Conservation (phyloP, 2,329 filamentous ascomycete genomes). For the Dactylellina leptospora region DNA sequence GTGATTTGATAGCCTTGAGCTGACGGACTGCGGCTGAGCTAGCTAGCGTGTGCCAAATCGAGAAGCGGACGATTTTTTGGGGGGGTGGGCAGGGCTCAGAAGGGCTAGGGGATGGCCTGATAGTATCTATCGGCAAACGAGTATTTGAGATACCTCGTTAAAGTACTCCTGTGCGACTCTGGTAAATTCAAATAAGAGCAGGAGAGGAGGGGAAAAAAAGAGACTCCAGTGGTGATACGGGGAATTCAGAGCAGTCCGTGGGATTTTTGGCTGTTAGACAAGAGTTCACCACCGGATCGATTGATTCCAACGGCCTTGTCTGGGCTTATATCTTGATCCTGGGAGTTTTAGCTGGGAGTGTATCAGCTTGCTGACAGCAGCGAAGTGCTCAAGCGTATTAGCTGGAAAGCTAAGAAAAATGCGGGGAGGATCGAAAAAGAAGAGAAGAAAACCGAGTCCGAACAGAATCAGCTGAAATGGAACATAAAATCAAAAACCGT, state of each 20-base stretch:
- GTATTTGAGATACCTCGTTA: constrained; percentile 41
- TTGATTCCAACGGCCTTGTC: background rate
- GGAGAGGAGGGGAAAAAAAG: background rate
- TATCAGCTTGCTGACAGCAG: constrained; percentile 44
- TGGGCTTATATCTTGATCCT: constrained; percentile 30
- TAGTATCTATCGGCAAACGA: constrained; percentile 19
- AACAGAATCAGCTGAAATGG: background rate
- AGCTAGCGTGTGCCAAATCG: constrained; percentile 48
- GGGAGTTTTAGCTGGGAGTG: constrained; percentile 7
- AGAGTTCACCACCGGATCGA: background rate
- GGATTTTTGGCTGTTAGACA: background rate
- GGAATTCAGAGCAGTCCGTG: background rate
- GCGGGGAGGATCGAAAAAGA: background rate
- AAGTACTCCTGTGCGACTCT: constrained; percentile 21
- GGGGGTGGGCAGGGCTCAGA: constrained; percentile 7
- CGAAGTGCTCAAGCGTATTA: constrained; percentile 9
- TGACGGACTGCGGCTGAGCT: constrained; percentile 52
- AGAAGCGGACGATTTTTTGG: constrained; percentile 24
- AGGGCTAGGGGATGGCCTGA: constrained; percentile 40
- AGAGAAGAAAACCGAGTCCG: background rate
- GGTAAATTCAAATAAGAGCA: background rate
- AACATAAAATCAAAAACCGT: constrained; percentile 3
- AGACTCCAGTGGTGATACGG: too few relatives aligned
- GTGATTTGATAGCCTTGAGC: constrained; percentile 21
- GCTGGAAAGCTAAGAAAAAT: background rate